Conservation (phyloP, 1,284 basidiomycete species). For the Heterobasidion parviporum region DNA sequence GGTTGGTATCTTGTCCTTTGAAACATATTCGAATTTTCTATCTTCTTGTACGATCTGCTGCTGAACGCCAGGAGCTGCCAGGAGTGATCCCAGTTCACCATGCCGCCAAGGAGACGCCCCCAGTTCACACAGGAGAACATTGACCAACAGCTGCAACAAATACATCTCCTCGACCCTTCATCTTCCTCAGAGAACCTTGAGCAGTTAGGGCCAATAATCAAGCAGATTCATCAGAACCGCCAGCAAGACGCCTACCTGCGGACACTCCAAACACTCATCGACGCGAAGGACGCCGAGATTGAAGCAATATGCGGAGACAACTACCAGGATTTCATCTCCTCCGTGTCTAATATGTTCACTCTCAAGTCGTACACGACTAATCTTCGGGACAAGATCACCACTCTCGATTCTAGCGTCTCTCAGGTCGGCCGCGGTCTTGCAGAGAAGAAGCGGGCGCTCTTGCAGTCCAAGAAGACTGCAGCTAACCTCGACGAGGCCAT, state of each 20-base stretch:
- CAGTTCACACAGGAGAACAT: conserved; percentile 76
- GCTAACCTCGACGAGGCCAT: conserved; percentile 95
- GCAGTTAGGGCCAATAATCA: conserved; percentile 87
- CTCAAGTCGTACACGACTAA: conserved; percentile 86
- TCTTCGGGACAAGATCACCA: conserved; percentile 70
- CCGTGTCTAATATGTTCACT: conserved; percentile 90
- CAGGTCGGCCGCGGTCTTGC: conserved; percentile 79
- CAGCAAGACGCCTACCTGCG: conserved; percentile 91
- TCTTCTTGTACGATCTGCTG: no score
- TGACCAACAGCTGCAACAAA: conserved; percentile 80
- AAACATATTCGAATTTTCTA: no score
- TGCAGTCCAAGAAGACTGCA: conserved; percentile 89
- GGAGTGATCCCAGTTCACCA: conserved; percentile 18
- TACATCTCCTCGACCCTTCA: conserved; percentile 77
- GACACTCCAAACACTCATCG: conserved; percentile 80
- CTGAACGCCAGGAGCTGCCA: no score
- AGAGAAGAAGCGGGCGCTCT: conserved; percentile 83
- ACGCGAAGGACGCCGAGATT: conserved; percentile 93
- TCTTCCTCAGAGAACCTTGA: conserved; percentile 89
- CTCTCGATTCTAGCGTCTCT: conserved; percentile 63
- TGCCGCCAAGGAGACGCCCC: conserved; percentile 66
- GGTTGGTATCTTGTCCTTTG: no score
- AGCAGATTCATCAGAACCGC: conserved; percentile 83
- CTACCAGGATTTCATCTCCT: conserved; percentile 96
- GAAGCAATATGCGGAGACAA: conserved; percentile 93